Conservation (phyloP, 2,329 filamentous ascomycete species). For the Claviceps lovelessii region DNA sequence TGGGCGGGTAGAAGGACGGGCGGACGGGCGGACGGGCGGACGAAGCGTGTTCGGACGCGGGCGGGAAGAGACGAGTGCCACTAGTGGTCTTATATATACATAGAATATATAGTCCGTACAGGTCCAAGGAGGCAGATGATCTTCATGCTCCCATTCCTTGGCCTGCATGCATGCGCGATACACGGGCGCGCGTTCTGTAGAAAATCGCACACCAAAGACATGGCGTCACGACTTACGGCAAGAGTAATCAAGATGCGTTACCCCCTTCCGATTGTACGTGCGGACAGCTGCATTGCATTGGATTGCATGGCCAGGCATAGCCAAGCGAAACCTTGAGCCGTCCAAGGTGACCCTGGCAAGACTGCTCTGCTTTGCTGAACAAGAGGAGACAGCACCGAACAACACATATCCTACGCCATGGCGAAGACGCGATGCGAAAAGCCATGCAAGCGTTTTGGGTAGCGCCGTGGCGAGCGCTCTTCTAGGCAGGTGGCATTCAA, state of each 20-base stretch:
- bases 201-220: constrained; percentile 4
- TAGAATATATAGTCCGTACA: no score
- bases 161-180: neutral
- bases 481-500: constrained; percentile 6
- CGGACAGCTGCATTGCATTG: neutral
- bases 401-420: neutral
- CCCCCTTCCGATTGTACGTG: neutral
- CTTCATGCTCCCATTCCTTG: neutral
- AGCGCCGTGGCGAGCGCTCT: neutral
- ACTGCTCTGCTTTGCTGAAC: neutral
- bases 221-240: neutral
- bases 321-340: neutral
- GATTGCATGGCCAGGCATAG: neutral
- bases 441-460: neutral
- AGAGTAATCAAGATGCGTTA: neutral
- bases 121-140: neutral
- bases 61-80: no score
- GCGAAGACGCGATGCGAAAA: neutral
- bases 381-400: neutral
- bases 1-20: no score
- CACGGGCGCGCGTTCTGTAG: neutral
- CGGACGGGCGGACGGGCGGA: no score
- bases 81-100: no score
- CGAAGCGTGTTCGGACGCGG: no score
- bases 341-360: neutral